Base-by-base conservation (phyloP, 2,329 filamentous ascomycete genomes). In the Bertia moriformis region DNA sequence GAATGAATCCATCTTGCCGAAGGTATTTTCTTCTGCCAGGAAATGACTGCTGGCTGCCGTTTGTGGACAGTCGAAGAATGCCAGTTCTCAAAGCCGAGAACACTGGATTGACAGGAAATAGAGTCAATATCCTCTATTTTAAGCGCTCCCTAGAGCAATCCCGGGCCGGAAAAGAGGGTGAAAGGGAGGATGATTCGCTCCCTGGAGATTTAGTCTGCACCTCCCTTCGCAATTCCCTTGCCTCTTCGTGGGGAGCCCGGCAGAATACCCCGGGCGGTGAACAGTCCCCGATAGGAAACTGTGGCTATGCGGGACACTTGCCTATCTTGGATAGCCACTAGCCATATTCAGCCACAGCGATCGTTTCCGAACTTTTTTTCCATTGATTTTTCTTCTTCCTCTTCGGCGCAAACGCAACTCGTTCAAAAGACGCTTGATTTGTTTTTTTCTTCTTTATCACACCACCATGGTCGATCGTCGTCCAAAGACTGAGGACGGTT, bases 381-480 rank as follows among this genome's bases (percentile, higher is more conserved):
- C n/a, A n/a, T n/a, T n/a, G n/a, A n/a, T n/a, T n/a, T n/a, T n/a
- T n/a, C n/a, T n/a, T 29, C 24, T 29, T n/a, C 10, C n/a, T 29
- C 24, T 10, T n/a, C 24, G 24, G 10, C 24, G 24, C 24, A 29
- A n/a, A 29, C 24, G 10, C 24, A 10, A 29, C 24, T 29, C 24
- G 10, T 29, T 29, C n/a, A n/a, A 10, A 29, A 29, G n/a, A 29
- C 36, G 19, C 4, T 29, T 29, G 39, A 19, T 14, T 36, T 10
- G 13, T 14, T n/a, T 14, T 32, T 12, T 17, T 15, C 15, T 18
- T 27, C 20, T n/a, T 14, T 19, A 41, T 42, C 35, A 44, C 43
- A 41, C 40, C 39, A 51, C 45, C 45, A 65, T 65, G 62, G 52
- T 59, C 43, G 56, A 46, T 52, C 61, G 55, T 57, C 63, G 60